phyloP scores from a whole-genome alignment of 495 filamentous ascomycete species.

The Viridothelium virens region DNA sequence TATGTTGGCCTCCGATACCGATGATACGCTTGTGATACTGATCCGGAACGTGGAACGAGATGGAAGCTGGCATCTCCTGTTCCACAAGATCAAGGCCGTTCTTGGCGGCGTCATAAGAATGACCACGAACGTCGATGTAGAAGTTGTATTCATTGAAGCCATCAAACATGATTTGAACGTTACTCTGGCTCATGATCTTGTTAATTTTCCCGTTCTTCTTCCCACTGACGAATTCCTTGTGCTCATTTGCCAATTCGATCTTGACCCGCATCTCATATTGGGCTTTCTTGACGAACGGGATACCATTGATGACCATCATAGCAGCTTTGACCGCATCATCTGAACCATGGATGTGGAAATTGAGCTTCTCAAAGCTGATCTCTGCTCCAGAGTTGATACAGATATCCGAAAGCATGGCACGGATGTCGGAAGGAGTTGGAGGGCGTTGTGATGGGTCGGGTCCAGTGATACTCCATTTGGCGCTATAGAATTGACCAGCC shows the following conservation, averaged over 20 bases:
- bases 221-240: conserved; percentile 97
- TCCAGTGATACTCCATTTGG: conserved; percentile 88
- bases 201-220: conserved; percentile 99
- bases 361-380: conserved; percentile 84
- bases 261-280: conserved; percentile 93
- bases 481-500: conserved; percentile 96
- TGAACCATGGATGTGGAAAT: conserved; percentile 87
- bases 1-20: conserved; percentile 95
- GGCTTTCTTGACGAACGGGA: conserved; percentile 77
- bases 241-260: conserved; percentile 97
- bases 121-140: conserved; percentile 93
- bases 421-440: conserved; percentile 67
- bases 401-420: conserved; percentile 87
- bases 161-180: conserved; percentile 98
- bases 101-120: conserved; percentile 84
- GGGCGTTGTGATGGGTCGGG: conserved; percentile 62
- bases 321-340: conserved; percentile 93
- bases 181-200: conserved; percentile 99
- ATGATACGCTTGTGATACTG: conserved; percentile 99
- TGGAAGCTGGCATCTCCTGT: conserved; percentile 97
- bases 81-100: conserved; percentile 86
- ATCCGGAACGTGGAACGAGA: conserved; percentile 99
- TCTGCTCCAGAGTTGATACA: conserved; percentile 94
- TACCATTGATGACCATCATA: conserved; percentile 83
- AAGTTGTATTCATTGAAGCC: conserved; percentile 99